A percentile compares a stretch with the other conserved stretches of the same genome.
Conservation (phyloP, 2,329 filamentous ascomycete species). For the Monosporascus sp. region DNA sequence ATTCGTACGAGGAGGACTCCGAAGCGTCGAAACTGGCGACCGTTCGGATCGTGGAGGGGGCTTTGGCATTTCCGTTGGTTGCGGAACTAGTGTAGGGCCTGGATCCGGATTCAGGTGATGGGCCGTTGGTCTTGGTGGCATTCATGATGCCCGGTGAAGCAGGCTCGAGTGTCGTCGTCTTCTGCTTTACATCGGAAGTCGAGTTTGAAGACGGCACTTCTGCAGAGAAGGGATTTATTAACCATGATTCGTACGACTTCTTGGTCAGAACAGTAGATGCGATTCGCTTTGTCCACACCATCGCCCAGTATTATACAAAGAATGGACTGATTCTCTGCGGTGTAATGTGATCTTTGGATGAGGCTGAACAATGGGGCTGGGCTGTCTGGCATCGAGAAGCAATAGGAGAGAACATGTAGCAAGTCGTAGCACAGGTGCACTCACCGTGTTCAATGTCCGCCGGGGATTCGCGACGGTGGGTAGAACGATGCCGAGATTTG, state of each 20-base stretch:
- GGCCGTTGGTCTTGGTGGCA: slow-evolving; percentile 14
- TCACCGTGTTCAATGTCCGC: slow-evolving; percentile 21
- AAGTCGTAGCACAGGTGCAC: slow-evolving; percentile 10
- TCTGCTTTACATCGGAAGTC: slow-evolving; percentile 14
- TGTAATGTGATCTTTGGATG: no score
- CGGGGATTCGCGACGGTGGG: slow-evolving; percentile 7
- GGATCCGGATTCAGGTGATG: slow-evolving; percentile 17
- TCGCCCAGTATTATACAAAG: not conserved
- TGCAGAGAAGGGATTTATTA: slow-evolving; percentile 12
- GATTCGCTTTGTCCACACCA: not conserved
- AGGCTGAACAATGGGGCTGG: no score
- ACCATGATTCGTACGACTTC: slow-evolving; percentile 7
- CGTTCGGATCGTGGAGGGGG: slow-evolving; percentile 48
- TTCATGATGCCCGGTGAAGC: slow-evolving; percentile 15
- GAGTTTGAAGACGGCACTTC: slow-evolving; percentile 13
- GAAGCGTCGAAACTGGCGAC: slow-evolving; percentile 50
- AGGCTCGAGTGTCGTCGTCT: slow-evolving; percentile 16
- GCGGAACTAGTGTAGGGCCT: slow-evolving; percentile 14
- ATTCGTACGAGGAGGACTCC: slow-evolving; percentile 32
- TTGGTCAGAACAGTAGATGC: not conserved
- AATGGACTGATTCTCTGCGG: not conserved
- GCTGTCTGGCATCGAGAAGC: no score
- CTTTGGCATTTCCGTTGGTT: slow-evolving; percentile 24
- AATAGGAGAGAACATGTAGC: slow-evolving; percentile 3
- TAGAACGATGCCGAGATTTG: slow-evolving; percentile 15